Evolutionary conservation across 169 alveolate genomes (phyloP), one percentile per base, ranked within the genome.

Genomic region (Eimeria sp.): DNA sequence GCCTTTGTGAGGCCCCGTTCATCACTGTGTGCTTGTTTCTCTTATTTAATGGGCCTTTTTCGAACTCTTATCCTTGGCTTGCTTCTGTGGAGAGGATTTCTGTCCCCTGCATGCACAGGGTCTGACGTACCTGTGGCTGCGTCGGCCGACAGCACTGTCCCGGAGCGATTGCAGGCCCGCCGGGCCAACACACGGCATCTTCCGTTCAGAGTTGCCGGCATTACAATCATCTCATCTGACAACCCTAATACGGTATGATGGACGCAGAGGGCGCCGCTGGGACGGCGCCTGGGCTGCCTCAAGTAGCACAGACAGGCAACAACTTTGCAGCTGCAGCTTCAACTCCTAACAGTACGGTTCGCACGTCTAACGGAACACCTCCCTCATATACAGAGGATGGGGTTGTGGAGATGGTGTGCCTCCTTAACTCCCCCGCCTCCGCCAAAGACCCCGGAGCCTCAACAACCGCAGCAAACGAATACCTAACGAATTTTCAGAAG

Each of bases 401-500:
- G 18, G 92, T 84, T 47, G 78, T 84, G 78, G 61, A 84, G 57
- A 84, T 84, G 92, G 92, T 84, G 34, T 40, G 34, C 45, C 20
- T 25, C 76, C 78, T 84, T 4, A 84, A 84, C 92, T 57, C 76
- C 61, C 76, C 94, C 47, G 18, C 80, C 16, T 27, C 63, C 10
- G n/a, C 10, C 10, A 40, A n/a, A 16, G 76, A 57, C 22, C 63
- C 80, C 80, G 70, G 9, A 63, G n/a, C 94, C 43, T 49, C 95
- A 49, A 34, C 83, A 22, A 87, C 75, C 40, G 73, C 57, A n/a
- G 96, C 96, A 43, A 86, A 94, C 84, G 89, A 45, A n/a, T 94
- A 75, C 67, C 95, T 94, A 34, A 83, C 90, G 13, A 87, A 94
- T 11, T 94, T 94, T 47, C 96, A 94, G 96, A 93, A 70, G 84